phyloP scores from a whole-genome alignment of 169 alveolate genomes.

The Toxoplasma gondii region DNA sequence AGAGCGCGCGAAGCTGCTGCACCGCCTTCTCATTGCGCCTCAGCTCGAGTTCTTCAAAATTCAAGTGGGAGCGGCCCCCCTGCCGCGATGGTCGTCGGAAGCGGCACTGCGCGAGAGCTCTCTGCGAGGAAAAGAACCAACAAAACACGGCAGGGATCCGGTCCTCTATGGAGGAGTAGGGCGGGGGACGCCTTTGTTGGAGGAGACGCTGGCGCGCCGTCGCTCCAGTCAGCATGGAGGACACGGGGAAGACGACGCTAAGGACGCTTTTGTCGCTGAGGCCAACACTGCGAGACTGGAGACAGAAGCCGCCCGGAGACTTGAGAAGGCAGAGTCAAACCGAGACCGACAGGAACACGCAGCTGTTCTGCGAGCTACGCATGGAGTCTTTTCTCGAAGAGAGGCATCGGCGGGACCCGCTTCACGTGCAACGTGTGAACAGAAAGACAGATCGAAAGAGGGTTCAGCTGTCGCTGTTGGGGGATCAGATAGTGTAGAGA shows the following conservation, averaged over 20 bases:
- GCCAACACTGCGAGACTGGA: too few relatives aligned
- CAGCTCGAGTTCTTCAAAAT: not conserved
- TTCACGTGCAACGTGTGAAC: not conserved
- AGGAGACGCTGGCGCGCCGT: too few relatives aligned
- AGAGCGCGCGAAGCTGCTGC: not conserved
- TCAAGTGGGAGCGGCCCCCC: not conserved
- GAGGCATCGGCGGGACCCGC: not conserved
- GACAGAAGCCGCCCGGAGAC: too few relatives aligned
- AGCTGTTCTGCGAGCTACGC: not conserved
- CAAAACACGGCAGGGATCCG: too few relatives aligned
- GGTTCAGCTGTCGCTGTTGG: not conserved
- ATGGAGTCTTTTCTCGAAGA: not conserved
- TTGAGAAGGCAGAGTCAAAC: not conserved
- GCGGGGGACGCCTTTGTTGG: too few relatives aligned
- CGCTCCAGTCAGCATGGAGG: too few relatives aligned
- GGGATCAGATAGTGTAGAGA: not conserved
- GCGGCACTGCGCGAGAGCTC: too few relatives aligned
- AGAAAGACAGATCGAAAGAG: not conserved
- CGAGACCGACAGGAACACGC: not conserved
- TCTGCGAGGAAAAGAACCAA: too few relatives aligned
- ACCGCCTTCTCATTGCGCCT: not conserved
- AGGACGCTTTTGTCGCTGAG: too few relatives aligned
- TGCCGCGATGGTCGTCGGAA: too few relatives aligned
- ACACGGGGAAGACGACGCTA: too few relatives aligned
- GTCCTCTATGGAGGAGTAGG: too few relatives aligned